Evolutionary conservation across 768 basidiomycete genomes (phyloP), one percentile per base, ranked within the genome.

Genomic region (Mycena olivaceomarginata): DNA sequence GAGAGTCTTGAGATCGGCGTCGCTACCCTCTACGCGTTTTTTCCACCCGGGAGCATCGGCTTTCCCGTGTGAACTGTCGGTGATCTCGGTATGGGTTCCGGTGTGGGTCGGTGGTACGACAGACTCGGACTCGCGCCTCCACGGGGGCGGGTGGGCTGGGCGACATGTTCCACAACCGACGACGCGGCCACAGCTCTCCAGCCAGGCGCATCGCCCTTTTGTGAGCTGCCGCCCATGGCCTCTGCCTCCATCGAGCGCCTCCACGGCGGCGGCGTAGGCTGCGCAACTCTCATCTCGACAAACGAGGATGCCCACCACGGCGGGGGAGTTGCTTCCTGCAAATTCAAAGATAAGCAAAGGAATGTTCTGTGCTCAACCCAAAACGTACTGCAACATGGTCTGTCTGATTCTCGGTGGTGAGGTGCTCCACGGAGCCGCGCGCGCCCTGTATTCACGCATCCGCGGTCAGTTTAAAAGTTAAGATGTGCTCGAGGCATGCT

Each of bases 31-130:
- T 13, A 31, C 62, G 53, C 63, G 71, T 25, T 31, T 65, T 56
- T 60, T 63, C 73, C 73, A 74, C 18, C 73, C 67, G 16, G 67
- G 67, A 2, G 73, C 73, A 20, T 74, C 73, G 66, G 20, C 67
- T 12, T 37, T 12, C 11, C 13, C 10, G 10, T 25, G 46, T 25
- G 48, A 67, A 51, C 46, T 51, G 48, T 31, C 31, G 31, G 31
- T 31, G 31, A 31, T 31, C 31, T 31, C 31, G 31, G 31, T 31
- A 31, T 48, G n/a, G 45, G 51, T 53, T 20, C n/a, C 51, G 20
- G 31, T 48, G 15, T 53, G 22, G 31, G 18, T n/a, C 8, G 11
- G 67, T 20, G 20, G 18, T 10, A 11, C 16, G 5, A 22, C 0
- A n/a, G 67, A 13, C 18, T n/a, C 51, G 11, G 51, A 41, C 9